phyloP scores from a whole-genome alignment of 352 stramenopile genomes.

The Globisporangium barbulae region DNA sequence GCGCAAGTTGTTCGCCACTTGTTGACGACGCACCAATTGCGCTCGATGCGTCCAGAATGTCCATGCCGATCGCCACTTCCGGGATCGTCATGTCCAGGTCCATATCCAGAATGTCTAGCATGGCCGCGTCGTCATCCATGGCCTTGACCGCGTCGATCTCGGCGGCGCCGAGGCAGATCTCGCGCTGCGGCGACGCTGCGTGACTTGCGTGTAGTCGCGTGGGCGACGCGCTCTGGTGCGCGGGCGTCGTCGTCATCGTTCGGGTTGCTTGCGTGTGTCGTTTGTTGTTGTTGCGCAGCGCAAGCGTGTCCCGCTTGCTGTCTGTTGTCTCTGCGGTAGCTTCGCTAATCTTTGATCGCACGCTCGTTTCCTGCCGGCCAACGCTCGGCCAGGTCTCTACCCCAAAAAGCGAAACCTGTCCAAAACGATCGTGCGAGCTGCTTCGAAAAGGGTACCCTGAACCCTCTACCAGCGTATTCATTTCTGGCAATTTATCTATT shows the following conservation, averaged over 20 bases:
- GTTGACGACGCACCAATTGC: not conserved
- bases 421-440: not conserved
- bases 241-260: conserved; percentile 13
- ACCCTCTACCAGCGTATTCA: not conserved
- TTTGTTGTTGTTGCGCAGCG: not conserved
- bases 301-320: not conserved
- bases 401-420: not conserved
- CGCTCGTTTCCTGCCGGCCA: conserved; percentile 17
- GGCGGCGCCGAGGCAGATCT: conserved; percentile 8
- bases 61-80: not conserved
- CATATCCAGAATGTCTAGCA: conserved; percentile 18
- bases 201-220: not conserved
- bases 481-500: not conserved
- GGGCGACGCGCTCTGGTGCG: conserved; percentile 12
- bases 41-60: not conserved
- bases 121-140: conserved; percentile 13
- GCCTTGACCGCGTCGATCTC: conserved; percentile 22
- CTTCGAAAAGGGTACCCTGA: conserved; percentile 9
- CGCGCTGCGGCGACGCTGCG: not conserved
- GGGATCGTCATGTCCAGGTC: conserved; percentile 15
- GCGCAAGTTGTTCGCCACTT: not conserved
- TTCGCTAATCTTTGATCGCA: conserved; percentile 22
- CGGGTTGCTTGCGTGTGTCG: not conserved
- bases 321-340: conserved; percentile 16
- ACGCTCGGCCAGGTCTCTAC: conserved; percentile 13